Evolutionary conservation across 2,329 filamentous ascomycete species (phyloP).

Genomic region (Arthrobotrys iridis): DNA sequence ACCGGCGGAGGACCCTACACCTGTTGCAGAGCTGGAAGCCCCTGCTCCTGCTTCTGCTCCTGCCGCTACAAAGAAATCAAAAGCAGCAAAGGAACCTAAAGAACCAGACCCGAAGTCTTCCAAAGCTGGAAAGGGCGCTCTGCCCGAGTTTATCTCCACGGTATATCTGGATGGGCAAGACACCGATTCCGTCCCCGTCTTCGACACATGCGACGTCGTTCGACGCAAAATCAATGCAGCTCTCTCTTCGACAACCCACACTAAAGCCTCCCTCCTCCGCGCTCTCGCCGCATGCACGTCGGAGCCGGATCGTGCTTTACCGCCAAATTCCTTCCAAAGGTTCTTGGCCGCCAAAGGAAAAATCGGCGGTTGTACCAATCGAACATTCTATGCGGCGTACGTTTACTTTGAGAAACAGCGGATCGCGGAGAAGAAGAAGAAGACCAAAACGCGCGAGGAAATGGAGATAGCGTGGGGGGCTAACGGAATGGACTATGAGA

Average conservation of each 20-base stretch:
- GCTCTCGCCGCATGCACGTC: slow-evolving; percentile 64
- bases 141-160: slow-evolving; percentile 59
- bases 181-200: slow-evolving; percentile 64
- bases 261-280: slow-evolving; percentile 67
- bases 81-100: background rate
- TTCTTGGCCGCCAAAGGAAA: slow-evolving; percentile 67
- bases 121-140: background rate
- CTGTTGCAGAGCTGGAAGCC: background rate
- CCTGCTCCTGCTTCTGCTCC: background rate
- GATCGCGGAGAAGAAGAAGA: slow-evolving; percentile 66
- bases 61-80: background rate
- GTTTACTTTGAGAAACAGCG: slow-evolving; percentile 71
- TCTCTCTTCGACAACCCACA: slow-evolving; percentile 65
- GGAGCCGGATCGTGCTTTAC: slow-evolving; percentile 59
- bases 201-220: slow-evolving; percentile 69
- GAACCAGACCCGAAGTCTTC: slow-evolving; percentile 8
- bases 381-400: slow-evolving; percentile 68
- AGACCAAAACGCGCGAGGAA: slow-evolving; percentile 65
- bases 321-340: slow-evolving; percentile 63
- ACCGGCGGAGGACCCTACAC: background rate
- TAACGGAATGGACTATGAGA: slow-evolving; percentile 53
- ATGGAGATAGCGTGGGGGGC: slow-evolving; percentile 64
- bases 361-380: slow-evolving; percentile 65
- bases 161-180: slow-evolving; percentile 66
- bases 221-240: slow-evolving; percentile 68